phyloP scores from a whole-genome alignment of 305 asterid species.

The Fraxinus xanthoxyloides region DNA sequence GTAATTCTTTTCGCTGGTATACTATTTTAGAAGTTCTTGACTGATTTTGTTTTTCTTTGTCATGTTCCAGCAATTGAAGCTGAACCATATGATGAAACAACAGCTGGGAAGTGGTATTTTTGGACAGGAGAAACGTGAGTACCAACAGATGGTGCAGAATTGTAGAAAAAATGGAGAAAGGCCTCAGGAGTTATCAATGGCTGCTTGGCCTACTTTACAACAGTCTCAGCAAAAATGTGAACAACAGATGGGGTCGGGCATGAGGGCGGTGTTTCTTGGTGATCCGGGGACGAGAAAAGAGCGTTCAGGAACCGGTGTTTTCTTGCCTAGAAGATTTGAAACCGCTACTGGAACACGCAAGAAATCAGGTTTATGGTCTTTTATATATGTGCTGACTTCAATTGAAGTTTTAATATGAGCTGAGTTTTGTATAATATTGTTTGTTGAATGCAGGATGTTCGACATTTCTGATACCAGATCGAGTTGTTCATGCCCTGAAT shows the following conservation, averaged over 20 bases:
- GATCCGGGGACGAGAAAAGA: constrained; percentile 47
- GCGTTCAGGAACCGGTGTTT: constrained; percentile 86
- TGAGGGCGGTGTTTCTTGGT: constrained; percentile 62
- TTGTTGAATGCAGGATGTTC: constrained; percentile 38
- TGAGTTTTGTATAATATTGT: background rate
- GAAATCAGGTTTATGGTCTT: constrained; percentile 43
- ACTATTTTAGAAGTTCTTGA: background rate
- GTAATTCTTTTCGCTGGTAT: background rate
- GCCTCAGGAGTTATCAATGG: constrained; percentile 1
- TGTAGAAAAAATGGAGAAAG: constrained; percentile 17
- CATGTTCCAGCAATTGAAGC: constrained; percentile 33
- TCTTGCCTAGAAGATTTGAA: constrained; percentile 57
- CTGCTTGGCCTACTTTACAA: constrained; percentile 22
- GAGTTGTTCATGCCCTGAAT: constrained; percentile 63
- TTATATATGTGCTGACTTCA: too few relatives aligned
- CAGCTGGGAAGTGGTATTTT: too few relatives aligned
- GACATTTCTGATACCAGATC: constrained; percentile 55
- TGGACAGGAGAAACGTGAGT: background rate
- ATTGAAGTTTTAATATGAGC: background rate
- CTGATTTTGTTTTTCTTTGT: background rate
- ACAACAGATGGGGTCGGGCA: constrained; percentile 42
- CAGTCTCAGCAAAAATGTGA: constrained; percentile 7
- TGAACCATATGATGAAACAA: background rate
- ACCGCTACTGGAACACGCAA: constrained; percentile 42
- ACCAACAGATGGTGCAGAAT: constrained; percentile 18